Evolutionary conservation across 306 rosid species (phyloP).

Genomic region (Acacia acuminata): DNA sequence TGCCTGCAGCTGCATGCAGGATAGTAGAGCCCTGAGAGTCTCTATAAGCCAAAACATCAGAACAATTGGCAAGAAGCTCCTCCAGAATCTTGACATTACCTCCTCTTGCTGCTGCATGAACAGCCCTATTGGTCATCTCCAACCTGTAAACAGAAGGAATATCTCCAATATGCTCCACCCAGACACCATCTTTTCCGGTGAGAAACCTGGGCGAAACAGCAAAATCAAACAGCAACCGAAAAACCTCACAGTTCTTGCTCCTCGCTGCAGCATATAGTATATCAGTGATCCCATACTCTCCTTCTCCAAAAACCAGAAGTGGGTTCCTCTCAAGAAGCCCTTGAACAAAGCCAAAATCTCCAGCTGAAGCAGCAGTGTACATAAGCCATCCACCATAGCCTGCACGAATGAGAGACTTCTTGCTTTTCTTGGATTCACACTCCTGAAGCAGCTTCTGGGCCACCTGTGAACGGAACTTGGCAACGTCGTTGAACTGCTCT

Average conservation of each 20-base stretch:
- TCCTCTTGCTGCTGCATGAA: slow-evolving; percentile 96
- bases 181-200: slow-evolving; percentile 48
- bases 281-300: slow-evolving; percentile 80
- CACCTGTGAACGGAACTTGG: slow-evolving; percentile 71
- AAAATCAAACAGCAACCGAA: slow-evolving; percentile 65
- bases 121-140: slow-evolving; percentile 89
- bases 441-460: slow-evolving; percentile 70
- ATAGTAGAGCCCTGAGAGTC: slow-evolving; percentile 82
- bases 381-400: slow-evolving; percentile 98
- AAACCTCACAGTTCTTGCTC: slow-evolving; percentile 58
- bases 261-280: slow-evolving; percentile 68
- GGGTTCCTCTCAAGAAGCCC: slow-evolving; percentile 56
- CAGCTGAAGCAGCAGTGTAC: slow-evolving; percentile 98
- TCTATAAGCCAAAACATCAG: slow-evolving; percentile 77
- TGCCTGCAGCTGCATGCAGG: slow-evolving; percentile 92
- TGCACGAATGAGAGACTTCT: slow-evolving; percentile 69
- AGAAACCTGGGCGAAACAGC: slow-evolving; percentile 77
- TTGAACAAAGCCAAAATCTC: slow-evolving; percentile 69
- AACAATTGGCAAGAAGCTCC: slow-evolving; percentile 71
- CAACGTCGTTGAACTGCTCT: slow-evolving; percentile 70
- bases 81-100: slow-evolving; percentile 72
- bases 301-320: slow-evolving; percentile 76
- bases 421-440: slow-evolving; percentile 64
- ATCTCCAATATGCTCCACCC: slow-evolving; percentile 68
- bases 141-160: slow-evolving; percentile 72